These are phyloP conservation scores for Akanthomyces dipterigenus DNA, from an alignment of 2,329 filamentous ascomycete genomes.

Conservation along the genomic window DNA sequence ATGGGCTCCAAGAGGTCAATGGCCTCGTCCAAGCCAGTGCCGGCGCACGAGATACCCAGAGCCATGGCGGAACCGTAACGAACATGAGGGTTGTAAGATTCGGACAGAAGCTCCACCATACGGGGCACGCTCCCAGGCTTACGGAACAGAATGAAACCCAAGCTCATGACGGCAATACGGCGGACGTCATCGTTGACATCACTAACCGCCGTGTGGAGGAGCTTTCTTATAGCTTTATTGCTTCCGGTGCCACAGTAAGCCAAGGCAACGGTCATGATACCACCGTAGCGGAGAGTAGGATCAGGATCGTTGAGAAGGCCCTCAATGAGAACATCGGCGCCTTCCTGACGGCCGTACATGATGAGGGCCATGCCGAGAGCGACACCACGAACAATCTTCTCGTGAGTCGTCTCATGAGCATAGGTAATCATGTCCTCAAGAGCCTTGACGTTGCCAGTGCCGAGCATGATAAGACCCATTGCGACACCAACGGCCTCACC, in stretches of 20 bases:
- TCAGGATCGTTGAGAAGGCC: constrained; percentile 90
- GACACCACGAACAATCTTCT: constrained; percentile 95
- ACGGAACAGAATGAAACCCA: constrained; percentile 97
- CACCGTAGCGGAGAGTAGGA: constrained; percentile 87
- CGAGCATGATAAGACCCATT: constrained; percentile 97
- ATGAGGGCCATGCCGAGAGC: constrained; percentile 96
- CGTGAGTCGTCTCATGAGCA: constrained; percentile 94
- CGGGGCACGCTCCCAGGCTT: constrained; percentile 95
- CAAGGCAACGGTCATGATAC: constrained; percentile 96
- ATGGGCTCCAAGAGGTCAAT: constrained; percentile 96
- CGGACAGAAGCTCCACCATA: constrained; percentile 96
- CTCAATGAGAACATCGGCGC: constrained; percentile 89
- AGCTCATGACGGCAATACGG: constrained; percentile 90
- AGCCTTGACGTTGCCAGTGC: constrained; percentile 90
- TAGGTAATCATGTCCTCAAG: constrained; percentile 97
- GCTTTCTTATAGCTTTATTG: constrained; percentile 96
- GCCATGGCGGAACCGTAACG: constrained; percentile 98
- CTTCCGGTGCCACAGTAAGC: constrained; percentile 96
- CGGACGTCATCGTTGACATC: constrained; percentile 98
- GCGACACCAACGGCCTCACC: constrained; percentile 92
- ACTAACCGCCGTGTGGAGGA: constrained; percentile 92
- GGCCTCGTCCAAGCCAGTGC: constrained; percentile 90
- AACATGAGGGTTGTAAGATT: constrained; percentile 98
- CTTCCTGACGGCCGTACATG: constrained; percentile 95
- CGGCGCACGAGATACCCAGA: constrained; percentile 93